phyloP scores from a whole-genome alignment of 139 green algal species.

The Chlamydomonas asymmetrica region DNA sequence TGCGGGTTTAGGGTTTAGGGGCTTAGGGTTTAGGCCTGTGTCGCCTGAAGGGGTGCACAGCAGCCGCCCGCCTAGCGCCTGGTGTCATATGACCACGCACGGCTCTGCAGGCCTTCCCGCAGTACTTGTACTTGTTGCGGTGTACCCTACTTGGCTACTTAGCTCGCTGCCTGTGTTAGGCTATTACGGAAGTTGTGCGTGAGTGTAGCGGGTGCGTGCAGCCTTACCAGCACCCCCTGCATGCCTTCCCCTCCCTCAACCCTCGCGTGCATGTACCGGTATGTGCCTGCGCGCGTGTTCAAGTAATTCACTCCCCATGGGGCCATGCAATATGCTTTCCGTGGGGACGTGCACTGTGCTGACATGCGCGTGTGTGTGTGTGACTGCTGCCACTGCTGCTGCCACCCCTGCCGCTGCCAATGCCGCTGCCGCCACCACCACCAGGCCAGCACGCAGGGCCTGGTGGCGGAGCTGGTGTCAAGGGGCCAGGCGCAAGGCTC shows the following conservation, averaged over 20 bases:
- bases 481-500: slow-evolving; percentile 41
- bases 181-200: no score
- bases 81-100: not conserved
- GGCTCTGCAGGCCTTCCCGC: not conserved
- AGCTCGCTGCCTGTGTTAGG: no score
- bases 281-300: not conserved
- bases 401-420: not conserved
- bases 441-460: slow-evolving; percentile 66
- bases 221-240: no score
- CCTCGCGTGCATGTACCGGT: not conserved
- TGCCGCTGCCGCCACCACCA: not conserved
- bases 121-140: no score
- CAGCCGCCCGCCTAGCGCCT: not conserved
- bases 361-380: not conserved
- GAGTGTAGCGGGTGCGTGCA: no score
- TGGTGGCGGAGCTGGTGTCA: slow-evolving; percentile 60
- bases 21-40: not conserved
- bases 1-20: not conserved
- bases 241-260: no score
- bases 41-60: not conserved
- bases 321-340: not conserved
- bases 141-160: no score
- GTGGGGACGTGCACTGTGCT: not conserved
- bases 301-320: not conserved
- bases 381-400: not conserved